Evolutionary conservation across 495 filamentous ascomycete species (phyloP), one percentile per base, ranked within the genome.

Genomic region (Coniosporium apollinis): DNA sequence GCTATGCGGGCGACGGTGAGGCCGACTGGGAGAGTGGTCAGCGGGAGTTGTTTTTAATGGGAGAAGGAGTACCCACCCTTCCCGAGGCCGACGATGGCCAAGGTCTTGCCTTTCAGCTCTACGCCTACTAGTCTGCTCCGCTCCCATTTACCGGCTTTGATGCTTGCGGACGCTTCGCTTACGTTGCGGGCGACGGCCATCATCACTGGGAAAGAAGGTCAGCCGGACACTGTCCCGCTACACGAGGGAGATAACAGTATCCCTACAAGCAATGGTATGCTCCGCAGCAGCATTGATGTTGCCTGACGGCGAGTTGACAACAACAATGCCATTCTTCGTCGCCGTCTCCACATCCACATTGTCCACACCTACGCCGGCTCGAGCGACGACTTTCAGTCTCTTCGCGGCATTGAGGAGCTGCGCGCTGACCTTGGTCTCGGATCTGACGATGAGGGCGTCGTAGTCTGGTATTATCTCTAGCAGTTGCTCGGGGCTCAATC

Each of bases 341-440:
- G 77, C 77, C 10, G 67, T 64, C 19, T 59, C 53, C 0, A 82
- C 70, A 51, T 81, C 71, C 32, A 82, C 74, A 61, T 82, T 82
- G 51, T 82, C 77, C 8, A 82, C 76, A 4, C 77, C 77, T 1
- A 82, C 77, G 6, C 77, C 77, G 14, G 77, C 77, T 33, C 77
- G 58, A 7, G 77, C 77, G n/a, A 82, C 75, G 3, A 81, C 77
- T 45, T 73, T 70, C 5, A 82, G 56, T 30, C 62, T 70, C 34
- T 59, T 61, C 3, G 62, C 75, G 4, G 73, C 73, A 4, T 50
- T 46, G 4, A 82, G 62, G 0, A 81, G 55, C 11, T 51, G 49
- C 1, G 71, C 63, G 0, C 71, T 79, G 20, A 80, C 75, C 45
- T 79, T 74, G 8, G 76, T 80, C 48, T 82, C 76, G 9, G 24